phyloP scores from a whole-genome alignment of 2,329 filamentous ascomycete species.

The Ophiostoma piceae region DNA sequence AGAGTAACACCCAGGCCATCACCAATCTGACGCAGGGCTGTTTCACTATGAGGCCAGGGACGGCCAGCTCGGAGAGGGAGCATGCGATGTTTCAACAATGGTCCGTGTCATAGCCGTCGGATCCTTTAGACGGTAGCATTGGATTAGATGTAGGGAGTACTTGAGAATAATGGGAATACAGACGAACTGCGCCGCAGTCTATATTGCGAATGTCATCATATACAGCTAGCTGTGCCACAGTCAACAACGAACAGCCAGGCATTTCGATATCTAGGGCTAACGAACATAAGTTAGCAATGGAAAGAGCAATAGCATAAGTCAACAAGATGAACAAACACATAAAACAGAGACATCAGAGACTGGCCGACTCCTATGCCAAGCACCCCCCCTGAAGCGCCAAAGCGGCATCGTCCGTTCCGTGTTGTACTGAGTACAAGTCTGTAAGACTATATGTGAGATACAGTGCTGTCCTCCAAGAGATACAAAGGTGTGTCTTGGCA shows the following conservation, averaged over 20 bases:
- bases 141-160: too few relatives aligned
- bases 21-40: background rate
- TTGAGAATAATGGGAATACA: background rate
- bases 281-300: background rate
- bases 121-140: background rate
- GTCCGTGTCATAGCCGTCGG: background rate
- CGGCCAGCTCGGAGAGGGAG: background rate
- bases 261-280: background rate
- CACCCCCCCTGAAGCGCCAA: background rate
- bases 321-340: background rate
- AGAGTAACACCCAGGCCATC: background rate
- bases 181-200: slow-evolving; percentile 8
- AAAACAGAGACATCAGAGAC: background rate
- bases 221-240: background rate
- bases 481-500: background rate
- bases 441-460: background rate
- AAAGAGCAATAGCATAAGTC: background rate
- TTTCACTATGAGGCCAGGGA: slow-evolving; percentile 6
- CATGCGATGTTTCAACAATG: slow-evolving; percentile 8
- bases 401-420: slow-evolving; percentile 6
- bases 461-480: background rate
- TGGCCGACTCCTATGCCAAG: background rate
- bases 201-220: background rate
- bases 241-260: too few relatives aligned
- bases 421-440: background rate